Base-by-base conservation (phyloP, 2,329 filamentous ascomycete genomes). In the Penicillium sp. region DNA sequence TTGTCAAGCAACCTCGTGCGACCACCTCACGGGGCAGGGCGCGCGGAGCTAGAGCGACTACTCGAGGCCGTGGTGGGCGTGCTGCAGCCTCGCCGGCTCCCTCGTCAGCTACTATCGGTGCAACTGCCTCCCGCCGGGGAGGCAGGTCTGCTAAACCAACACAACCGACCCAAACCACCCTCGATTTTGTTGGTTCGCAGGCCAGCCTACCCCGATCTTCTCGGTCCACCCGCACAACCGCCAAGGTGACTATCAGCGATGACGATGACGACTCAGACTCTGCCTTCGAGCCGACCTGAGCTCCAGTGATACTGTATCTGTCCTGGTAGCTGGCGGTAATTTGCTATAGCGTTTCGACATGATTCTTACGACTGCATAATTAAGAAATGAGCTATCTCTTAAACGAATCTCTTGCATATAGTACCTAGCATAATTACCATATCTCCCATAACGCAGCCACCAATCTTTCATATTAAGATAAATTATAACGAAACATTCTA, bases 201-300 rank as follows among this genome's bases (percentile, higher is more conserved):
- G 62, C 65, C 9, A 75, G 70, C 53, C 64, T 60, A 1, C 65
- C 67, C 22, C 68, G 62, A 14, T 63, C 64, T 35, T 66, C 66
- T 53, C 65, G 68, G 45, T 65, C 71, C 33, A 70, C 60, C 43
- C 67, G 71, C 29, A 64, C 71, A 35, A 75, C 65, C 44, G 72
- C 70, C 37, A 69, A 64, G 21, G 57, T 69, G n/a, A 75, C 71
- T 55, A 57, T 74, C 11, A 77, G 74, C 51, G 75, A 75, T 48
- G 74, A 75, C 33, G 63, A 75, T 53, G 74, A 77, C 33, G 63
- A 77, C 52, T 74, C 76, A 48, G 75, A 77, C 19, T 77, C 80
- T 68, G 78, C 76, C 13, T 80, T 80, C 70, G 78, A 80, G 62
- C 73, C 77, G 11, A 21, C 31, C 6, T 52, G 35, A 44, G 13